Evolutionary conservation across 139 green algal genomes (phyloP), one percentile per base, ranked within the genome.

Genomic region (Klebsormidium nitens): DNA sequence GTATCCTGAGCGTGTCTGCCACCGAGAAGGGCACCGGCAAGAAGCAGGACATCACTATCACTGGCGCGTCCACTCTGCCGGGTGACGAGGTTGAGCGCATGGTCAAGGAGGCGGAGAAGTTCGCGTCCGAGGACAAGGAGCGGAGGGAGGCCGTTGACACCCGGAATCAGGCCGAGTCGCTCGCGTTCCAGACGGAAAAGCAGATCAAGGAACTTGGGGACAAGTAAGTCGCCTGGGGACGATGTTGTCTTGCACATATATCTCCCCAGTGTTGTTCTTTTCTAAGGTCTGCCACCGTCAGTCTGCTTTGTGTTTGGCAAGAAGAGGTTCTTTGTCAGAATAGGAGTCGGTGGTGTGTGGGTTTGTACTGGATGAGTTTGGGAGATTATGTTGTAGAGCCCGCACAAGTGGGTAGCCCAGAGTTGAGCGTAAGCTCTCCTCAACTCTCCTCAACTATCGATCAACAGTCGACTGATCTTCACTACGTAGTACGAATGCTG

Each of bases 11-110:
- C 11, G 93, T 98, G 19, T 89, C 82, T 34, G 93, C 93, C 47
- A 91, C 83, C 2, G 93, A 98, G 84, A 98, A 97, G 90, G 92
- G 90, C 75, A 82, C 75, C 0, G 84, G 88, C 78, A 95, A 96
- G 87, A 89, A 95, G 88, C 85, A 93, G 85, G 91, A 97, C 80
- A 98, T 98, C 80, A 95, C 91, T 80, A 98, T 98, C 86, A 97
- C 93, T 14, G 88, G 89, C 57, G 89, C 89, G 47, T 89, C 81
- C 23, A 94, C 88, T 1, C 74, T 93, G 39, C 72, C 73, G 49
- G 86, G 73, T 8, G 82, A 92, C 40, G 88, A 91, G 83, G 72
- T 80, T 8, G 91, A 98, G 63, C 77, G 77, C 42, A 98, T 98
- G 93, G 91, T 99, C 17, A 85, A 91, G 64, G 90, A 97, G 61